Evolutionary conservation across 345 rosid genomes (phyloP).

Genomic region (Eucalyptus erythrocorys): DNA sequence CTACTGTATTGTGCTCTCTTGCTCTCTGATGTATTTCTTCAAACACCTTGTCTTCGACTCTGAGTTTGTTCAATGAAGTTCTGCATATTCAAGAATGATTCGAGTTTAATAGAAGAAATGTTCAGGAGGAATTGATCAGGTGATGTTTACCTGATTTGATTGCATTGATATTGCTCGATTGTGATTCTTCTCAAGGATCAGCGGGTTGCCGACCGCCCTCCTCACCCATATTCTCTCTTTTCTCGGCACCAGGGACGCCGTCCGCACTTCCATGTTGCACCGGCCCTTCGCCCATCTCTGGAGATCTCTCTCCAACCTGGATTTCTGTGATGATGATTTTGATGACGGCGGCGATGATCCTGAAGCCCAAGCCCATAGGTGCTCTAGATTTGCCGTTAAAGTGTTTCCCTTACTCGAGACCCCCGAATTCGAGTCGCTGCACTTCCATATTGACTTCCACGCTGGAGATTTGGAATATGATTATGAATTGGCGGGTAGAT

Average conservation of each 20-base stretch:
- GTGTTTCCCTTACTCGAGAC: background rate
- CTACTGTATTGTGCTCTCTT: too few relatives aligned
- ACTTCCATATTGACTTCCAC: background rate
- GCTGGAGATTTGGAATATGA: background rate
- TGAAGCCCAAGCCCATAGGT: rapidly evolving
- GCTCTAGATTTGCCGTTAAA: background rate
- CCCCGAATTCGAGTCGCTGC: rapidly evolving
- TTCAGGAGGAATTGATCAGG: too few relatives aligned
- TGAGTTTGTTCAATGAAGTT: too few relatives aligned
- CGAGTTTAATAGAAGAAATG: too few relatives aligned
- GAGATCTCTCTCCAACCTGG: too few relatives aligned
- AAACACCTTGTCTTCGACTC: too few relatives aligned
- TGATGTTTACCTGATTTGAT: too few relatives aligned
- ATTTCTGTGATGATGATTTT: background rate
- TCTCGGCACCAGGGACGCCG: background rate
- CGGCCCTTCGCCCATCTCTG: background rate
- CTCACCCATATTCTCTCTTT: background rate
- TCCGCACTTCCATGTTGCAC: background rate
- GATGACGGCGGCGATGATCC: background rate
- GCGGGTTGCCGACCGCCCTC: rapidly evolving
- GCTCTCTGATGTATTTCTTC: too few relatives aligned
- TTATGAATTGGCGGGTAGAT: background rate
- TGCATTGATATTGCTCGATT: too few relatives aligned
- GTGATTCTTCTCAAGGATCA: too few relatives aligned
- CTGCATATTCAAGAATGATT: too few relatives aligned